Base-by-base conservation (phyloP, 441 rosid species). In the Hura crepitans region DNA sequence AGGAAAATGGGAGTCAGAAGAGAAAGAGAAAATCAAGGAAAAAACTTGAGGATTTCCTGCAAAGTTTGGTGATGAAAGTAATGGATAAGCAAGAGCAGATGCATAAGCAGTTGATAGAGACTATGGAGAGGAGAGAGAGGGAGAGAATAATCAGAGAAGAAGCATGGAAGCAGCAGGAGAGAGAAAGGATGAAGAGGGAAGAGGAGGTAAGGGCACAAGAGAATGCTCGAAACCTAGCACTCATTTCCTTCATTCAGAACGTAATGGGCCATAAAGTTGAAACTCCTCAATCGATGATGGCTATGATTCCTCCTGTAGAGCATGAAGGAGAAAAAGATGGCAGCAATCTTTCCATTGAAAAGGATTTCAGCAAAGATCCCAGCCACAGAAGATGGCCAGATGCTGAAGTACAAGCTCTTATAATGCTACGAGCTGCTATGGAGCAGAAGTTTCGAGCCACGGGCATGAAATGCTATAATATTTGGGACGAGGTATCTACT, bases 11-110 rank as follows among this genome's bases (percentile, higher is more conserved):
- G 9, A 78, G 65, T 14, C 78, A 62, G 62, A 86, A 83, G 78
- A 80, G 89, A 72, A 88, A 86, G 80, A 83, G 96, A 77, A 65
- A 81, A 77, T 65, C 72, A 0, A 78, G 74, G 76, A 74, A 74
- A 22, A 77, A 82, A 74, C 64, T 89, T 0, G 80, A 86, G 76
- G 49, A 59, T 49, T 84, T 83, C 66, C 51, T 93, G 79, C 89
- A 83, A 68, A 74, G 72, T 65, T 61, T 88, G 83, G 87, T 84
- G 61, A 71, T 61, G 76, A 78, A 72, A 70, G 81, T 93, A 79
- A 82, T 91, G 89, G 87, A 85, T 54, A 83, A 82, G 81, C 97
- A 93, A 71, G 97, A 91, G 76, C 81, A 80, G 80, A 83, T 93
- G 89, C 85, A 88, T 62, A 74, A 71, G 76, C 83, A 89, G 82